Conservation (phyloP, 768 basidiomycete species). For the Macrocybe gigantea region DNA sequence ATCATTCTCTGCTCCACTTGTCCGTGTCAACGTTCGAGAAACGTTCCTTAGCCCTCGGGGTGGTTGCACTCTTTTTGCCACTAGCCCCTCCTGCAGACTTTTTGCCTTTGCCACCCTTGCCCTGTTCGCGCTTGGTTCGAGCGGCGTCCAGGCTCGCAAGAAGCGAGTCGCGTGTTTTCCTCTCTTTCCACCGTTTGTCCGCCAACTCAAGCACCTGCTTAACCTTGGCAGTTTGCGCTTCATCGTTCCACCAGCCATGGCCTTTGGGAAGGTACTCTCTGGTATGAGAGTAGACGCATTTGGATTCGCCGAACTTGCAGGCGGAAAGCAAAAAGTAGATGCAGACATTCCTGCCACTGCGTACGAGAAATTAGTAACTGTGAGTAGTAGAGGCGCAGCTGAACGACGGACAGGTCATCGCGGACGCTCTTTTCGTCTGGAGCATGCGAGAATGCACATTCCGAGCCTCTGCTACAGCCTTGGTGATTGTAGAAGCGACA, state of each 20-base stretch:
- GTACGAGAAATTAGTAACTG: not conserved
- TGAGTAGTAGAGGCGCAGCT: not conserved
- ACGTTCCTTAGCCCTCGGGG: too few relatives aligned
- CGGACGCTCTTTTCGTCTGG: constrained; percentile 51
- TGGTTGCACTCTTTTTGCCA: not conserved
- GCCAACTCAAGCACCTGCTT: constrained; percentile 14
- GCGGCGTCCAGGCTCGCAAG: not conserved
- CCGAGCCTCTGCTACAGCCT: constrained; percentile 35
- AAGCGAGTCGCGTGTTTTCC: not conserved
- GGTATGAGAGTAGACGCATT: constrained; percentile 36
- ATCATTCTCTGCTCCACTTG: constrained; percentile 12
- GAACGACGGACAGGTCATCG: constrained; percentile 41
- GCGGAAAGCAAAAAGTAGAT: constrained; percentile 29
- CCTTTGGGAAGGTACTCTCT: constrained; percentile 23
- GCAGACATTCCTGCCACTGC: constrained; percentile 51
- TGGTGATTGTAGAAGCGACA: constrained; percentile 55
- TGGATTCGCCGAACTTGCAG: constrained; percentile 31
- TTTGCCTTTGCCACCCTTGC: constrained; percentile 1
- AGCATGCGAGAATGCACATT: constrained; percentile 46
- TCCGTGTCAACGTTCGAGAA: not conserved
- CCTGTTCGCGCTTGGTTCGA: not conserved
- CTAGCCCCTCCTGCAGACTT: not conserved
- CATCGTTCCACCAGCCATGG: constrained; percentile 30
- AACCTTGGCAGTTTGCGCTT: constrained; percentile 11
- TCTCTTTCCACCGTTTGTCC: constrained; percentile 12